Evolutionary conservation across 192 early-diverging fungal genomes (phyloP).

Genomic region (Diversispora eburnea): DNA sequence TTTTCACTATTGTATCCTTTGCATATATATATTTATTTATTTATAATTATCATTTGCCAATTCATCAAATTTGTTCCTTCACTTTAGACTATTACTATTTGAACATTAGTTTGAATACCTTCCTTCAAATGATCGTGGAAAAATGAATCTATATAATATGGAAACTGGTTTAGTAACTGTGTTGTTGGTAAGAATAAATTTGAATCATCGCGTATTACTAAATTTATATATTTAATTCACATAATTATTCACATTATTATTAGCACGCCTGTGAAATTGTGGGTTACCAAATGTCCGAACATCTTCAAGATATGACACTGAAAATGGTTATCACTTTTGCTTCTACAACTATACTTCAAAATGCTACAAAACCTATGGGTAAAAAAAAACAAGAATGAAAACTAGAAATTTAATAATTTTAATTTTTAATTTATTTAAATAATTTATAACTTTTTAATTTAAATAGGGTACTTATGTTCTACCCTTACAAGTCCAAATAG

Average conservation of each 20-base stretch:
- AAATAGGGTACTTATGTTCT: slow-evolving; percentile 40
- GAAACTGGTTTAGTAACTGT: slow-evolving; percentile 50
- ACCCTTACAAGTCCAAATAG: slow-evolving; percentile 42
- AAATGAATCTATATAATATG: slow-evolving; percentile 37
- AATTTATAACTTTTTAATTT: neutral
- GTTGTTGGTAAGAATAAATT: slow-evolving; percentile 35
- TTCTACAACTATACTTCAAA: slow-evolving; percentile 56
- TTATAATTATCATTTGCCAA: neutral
- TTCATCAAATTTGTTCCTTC: neutral
- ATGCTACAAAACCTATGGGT: slow-evolving; percentile 67
- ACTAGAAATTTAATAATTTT: neutral
- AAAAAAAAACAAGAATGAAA: too few species aligned
- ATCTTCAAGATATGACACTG: slow-evolving; percentile 60
- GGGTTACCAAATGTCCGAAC: slow-evolving; percentile 63
- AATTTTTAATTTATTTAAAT: neutral
- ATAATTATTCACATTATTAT: neutral
- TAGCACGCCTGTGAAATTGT: slow-evolving; percentile 66
- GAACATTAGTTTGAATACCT: slow-evolving; percentile 66
- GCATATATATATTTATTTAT: neutral
- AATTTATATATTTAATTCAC: neutral
- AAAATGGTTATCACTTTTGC: slow-evolving; percentile 59
- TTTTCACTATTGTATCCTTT: slow-evolving; percentile 64
- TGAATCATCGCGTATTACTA: too few species aligned
- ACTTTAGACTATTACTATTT: neutral
- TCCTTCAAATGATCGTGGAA: slow-evolving; percentile 59